Conservation (phyloP, 2,329 filamentous ascomycete genomes). For the Rhynchosporium agropyri region DNA sequence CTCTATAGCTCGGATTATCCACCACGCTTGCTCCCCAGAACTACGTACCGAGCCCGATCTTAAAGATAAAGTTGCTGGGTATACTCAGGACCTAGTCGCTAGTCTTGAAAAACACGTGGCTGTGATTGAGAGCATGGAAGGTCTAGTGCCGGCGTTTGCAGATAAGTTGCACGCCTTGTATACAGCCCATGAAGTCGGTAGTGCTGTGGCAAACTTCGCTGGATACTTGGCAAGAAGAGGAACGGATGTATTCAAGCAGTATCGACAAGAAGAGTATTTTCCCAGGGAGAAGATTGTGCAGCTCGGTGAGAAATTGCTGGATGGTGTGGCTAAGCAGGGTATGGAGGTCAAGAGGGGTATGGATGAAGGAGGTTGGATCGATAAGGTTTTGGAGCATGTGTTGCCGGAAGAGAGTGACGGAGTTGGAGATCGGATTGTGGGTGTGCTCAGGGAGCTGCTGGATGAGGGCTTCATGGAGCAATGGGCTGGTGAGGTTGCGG, state of each 20-base stretch:
- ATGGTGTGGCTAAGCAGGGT: slow-evolving; percentile 31
- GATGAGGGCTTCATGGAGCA: slow-evolving; percentile 41
- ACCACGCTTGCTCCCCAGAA: slow-evolving; percentile 24
- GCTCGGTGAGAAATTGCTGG: slow-evolving; percentile 26
- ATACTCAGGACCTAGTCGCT: slow-evolving; percentile 27
- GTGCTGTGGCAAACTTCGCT: slow-evolving; percentile 28
- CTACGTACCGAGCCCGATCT: slow-evolving; percentile 27
- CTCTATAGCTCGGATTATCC: slow-evolving; percentile 34
- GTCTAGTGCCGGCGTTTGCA: slow-evolving; percentile 29
- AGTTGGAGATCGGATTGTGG: slow-evolving; percentile 19
- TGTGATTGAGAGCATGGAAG: slow-evolving; percentile 21
- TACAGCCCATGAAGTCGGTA: slow-evolving; percentile 36
- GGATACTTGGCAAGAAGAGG: slow-evolving; percentile 29
- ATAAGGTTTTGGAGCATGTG: slow-evolving; percentile 37
- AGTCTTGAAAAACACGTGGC: slow-evolving; percentile 25
- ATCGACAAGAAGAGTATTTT: slow-evolving; percentile 21
- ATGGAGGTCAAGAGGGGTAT: slow-evolving; percentile 36
- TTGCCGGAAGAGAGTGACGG: slow-evolving; percentile 23
- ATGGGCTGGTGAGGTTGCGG: slow-evolving; percentile 41
- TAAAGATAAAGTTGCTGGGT: slow-evolving; percentile 25
- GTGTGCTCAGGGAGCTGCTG: slow-evolving; percentile 31
- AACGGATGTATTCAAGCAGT: slow-evolving; percentile 25
- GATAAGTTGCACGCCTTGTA: slow-evolving; percentile 39
- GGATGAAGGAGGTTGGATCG: slow-evolving; percentile 43
- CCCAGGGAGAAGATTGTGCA: slow-evolving; percentile 23